These are phyloP conservation scores for Nepenthes mirabilis DNA, from an alignment of 148 eudicot species.

Conservation along the genomic window DNA sequence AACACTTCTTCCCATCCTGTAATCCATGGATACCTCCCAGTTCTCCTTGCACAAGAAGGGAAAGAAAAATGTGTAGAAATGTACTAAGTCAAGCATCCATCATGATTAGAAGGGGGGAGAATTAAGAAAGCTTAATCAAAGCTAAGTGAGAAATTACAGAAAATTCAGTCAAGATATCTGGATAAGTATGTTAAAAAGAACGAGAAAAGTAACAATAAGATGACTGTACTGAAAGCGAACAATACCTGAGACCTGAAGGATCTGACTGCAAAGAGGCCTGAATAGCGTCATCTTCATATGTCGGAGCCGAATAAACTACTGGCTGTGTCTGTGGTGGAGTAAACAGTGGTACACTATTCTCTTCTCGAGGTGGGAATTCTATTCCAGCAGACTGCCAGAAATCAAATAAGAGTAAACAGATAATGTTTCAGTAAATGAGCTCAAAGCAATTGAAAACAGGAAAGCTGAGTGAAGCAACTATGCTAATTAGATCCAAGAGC, in stretches of 20 bases:
- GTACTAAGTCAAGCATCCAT: no score
- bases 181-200: not conserved
- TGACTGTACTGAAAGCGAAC: not conserved
- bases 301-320: slow-evolving; percentile 29
- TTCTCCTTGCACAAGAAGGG: no score
- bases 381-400: slow-evolving; percentile 62
- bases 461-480: slow-evolving; percentile 1
- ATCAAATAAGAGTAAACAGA: not conserved
- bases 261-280: slow-evolving; percentile 75
- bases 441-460: not conserved
- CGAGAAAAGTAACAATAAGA: not conserved
- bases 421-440: not conserved
- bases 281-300: slow-evolving; percentile 61
- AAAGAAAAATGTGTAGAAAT: no score
- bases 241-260: slow-evolving; percentile 79
- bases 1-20: no score
- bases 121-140: no score
- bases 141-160: no score
- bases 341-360: slow-evolving; percentile 67
- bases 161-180: no score
- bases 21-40: no score
- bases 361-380: slow-evolving; percentile 77
- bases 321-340: slow-evolving; percentile 93
- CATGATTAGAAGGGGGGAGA: no score
- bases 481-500: no score